Conservation (phyloP, 169 alveolate genomes). For the Cryptosporidium viatorum region DNA sequence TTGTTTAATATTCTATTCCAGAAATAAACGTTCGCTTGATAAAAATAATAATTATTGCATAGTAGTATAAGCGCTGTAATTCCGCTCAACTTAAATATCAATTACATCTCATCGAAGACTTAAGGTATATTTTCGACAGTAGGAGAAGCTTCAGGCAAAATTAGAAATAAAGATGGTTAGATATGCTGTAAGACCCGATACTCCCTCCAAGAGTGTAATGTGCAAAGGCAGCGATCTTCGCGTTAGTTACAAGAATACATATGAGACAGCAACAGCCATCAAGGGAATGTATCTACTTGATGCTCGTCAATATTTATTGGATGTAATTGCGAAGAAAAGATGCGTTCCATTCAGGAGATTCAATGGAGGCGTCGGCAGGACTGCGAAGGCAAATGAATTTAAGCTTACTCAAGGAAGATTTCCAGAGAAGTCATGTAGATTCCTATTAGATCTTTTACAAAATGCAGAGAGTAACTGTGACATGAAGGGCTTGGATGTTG, state of each 20-base stretch:
- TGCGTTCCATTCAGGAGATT: slow-evolving; percentile 96
- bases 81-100: background rate
- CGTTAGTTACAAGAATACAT: slow-evolving; percentile 96
- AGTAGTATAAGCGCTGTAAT: background rate
- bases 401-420: slow-evolving; percentile 96
- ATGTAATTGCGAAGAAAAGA: slow-evolving; percentile 95
- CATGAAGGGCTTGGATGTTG: slow-evolving; percentile 93
- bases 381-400: slow-evolving; percentile 96
- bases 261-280: slow-evolving; percentile 96
- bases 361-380: slow-evolving; percentile 97
- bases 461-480: slow-evolving; percentile 97
- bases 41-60: background rate
- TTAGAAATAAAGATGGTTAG: slow-evolving; percentile 41
- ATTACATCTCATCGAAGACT: background rate
- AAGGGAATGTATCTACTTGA: slow-evolving; percentile 92
- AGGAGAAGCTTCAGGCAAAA: background rate
- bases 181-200: slow-evolving; percentile 70
- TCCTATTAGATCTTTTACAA: slow-evolving; percentile 90
- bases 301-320: slow-evolving; percentile 94
- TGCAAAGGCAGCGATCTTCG: slow-evolving; percentile 91
- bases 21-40: background rate
- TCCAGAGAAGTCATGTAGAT: slow-evolving; percentile 96
- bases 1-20: background rate
- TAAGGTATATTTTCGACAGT: background rate
- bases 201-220: slow-evolving; percentile 83